Evolutionary conservation across 2,329 filamentous ascomycete genomes (phyloP).

Genomic region (Pseudomassariella vexata): DNA sequence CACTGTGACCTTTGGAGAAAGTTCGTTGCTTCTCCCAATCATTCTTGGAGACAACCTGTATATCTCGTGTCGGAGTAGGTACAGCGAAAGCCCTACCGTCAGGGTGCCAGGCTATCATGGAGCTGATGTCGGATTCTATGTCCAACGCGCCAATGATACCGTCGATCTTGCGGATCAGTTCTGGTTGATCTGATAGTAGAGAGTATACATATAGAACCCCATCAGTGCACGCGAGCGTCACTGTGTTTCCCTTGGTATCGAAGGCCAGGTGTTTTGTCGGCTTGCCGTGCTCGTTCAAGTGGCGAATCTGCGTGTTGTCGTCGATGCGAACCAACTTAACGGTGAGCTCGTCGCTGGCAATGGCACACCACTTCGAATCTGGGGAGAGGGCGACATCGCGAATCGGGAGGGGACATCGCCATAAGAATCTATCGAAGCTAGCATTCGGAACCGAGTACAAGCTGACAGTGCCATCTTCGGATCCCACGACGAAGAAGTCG

Average conservation of each 20-base stretch:
- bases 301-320: slow-evolving; percentile 70
- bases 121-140: slow-evolving; percentile 68
- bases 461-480: slow-evolving; percentile 94
- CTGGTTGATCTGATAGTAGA: slow-evolving; percentile 68
- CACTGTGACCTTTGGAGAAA: slow-evolving; percentile 75
- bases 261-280: slow-evolving; percentile 91
- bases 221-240: slow-evolving; percentile 81
- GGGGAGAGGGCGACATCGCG: slow-evolving; percentile 79
- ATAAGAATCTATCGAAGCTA: slow-evolving; percentile 72
- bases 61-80: slow-evolving; percentile 73
- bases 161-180: slow-evolving; percentile 77
- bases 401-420: slow-evolving; percentile 78
- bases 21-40: slow-evolving; percentile 83
- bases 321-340: slow-evolving; percentile 83
- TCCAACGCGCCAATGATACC: slow-evolving; percentile 78
- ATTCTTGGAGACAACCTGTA: slow-evolving; percentile 79
- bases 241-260: slow-evolving; percentile 69
- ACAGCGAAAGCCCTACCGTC: slow-evolving; percentile 88
- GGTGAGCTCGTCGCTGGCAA: slow-evolving; percentile 91
- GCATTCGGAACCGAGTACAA: slow-evolving; percentile 76
- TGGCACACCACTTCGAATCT: slow-evolving; percentile 81
- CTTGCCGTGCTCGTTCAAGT: slow-evolving; percentile 76
- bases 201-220: slow-evolving; percentile 89
- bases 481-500: slow-evolving; percentile 80
- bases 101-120: slow-evolving; percentile 82